Evolutionary conservation across 208 protist genomes (phyloP).

Genomic region (Leishmania lainsoni): DNA sequence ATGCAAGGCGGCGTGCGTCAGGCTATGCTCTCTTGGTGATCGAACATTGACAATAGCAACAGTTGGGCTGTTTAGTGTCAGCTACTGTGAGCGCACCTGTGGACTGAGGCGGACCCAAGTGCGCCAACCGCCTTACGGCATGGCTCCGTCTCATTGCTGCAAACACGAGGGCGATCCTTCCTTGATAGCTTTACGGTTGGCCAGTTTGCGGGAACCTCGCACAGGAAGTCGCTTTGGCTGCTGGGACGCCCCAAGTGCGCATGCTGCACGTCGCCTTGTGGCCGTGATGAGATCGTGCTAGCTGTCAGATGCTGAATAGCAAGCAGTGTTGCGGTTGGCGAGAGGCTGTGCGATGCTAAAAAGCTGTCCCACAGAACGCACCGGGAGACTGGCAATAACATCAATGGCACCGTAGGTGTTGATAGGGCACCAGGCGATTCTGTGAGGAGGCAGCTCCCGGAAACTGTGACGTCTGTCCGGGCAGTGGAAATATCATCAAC

Average conservation of each 20-base stretch:
- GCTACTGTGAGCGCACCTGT: neutral
- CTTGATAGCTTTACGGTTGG: neutral
- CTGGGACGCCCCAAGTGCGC: neutral
- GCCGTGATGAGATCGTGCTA: neutral
- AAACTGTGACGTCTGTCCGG: neutral
- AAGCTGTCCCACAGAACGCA: slow-evolving; percentile 27
- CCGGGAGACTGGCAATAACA: slow-evolving; percentile 9
- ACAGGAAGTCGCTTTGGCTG: neutral
- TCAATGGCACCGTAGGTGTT: neutral
- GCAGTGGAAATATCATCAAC: neutral
- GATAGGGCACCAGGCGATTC: neutral
- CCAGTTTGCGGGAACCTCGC: neutral
- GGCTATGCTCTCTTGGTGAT: neutral
- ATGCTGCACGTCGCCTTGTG: neutral
- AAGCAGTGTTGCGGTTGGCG: neutral
- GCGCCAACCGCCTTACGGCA: neutral
- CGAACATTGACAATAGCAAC: too few species aligned
- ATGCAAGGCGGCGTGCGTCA: neutral
- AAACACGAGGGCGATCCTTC: neutral
- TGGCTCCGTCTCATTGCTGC: slow-evolving; percentile 1
- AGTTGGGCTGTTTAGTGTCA: neutral
- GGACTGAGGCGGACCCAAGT: neutral
- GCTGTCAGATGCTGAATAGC: slow-evolving; percentile 17
- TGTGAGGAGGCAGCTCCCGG: neutral
- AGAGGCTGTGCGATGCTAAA: slow-evolving; percentile 5